These are phyloP conservation scores for Cicer bijugum DNA, from an alignment of 306 rosid species.

Conservation along the genomic window DNA sequence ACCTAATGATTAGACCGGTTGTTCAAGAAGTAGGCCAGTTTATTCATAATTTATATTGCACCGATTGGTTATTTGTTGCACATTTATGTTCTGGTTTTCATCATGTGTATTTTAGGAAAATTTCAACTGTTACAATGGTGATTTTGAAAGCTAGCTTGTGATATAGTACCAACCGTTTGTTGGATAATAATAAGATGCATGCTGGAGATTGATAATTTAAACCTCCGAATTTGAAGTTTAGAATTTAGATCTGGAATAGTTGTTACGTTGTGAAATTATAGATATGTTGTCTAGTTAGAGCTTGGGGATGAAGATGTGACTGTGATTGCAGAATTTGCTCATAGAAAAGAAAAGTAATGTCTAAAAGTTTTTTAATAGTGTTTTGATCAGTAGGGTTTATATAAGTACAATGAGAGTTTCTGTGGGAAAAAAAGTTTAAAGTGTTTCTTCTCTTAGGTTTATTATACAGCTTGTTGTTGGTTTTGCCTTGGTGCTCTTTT, in stretches of 20 bases:
- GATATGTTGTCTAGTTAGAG: constrained; percentile 1
- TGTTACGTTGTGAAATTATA: neutral
- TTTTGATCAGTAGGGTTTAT: constrained; percentile 21
- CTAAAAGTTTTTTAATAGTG: neutral
- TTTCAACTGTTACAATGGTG: constrained; percentile 16
- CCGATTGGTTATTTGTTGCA: constrained; percentile 21
- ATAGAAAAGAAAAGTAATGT: neutral
- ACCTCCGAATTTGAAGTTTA: neutral
- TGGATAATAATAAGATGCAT: constrained; percentile 10
- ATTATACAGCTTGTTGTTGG: neutral
- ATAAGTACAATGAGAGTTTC: neutral
- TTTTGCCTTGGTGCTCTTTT: constrained; percentile 18
- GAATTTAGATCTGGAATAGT: constrained; percentile 46
- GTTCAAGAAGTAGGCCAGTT: neutral
- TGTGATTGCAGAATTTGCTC: constrained; percentile 15
- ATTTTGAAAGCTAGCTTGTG: constrained; percentile 21
- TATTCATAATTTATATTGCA: neutral
- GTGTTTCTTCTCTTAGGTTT: constrained; percentile 22
- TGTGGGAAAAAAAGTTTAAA: neutral
- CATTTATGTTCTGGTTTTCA: constrained; percentile 17
- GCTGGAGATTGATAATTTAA: constrained; percentile 8
- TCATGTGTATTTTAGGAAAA: constrained; percentile 7
- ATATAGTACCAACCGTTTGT: constrained; percentile 38
- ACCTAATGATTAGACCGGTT: constrained; percentile 27
- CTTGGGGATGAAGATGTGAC: constrained; percentile 13